Evolutionary conservation across 148 eudicot genomes (phyloP).

Genomic region (Silene latifolia): DNA sequence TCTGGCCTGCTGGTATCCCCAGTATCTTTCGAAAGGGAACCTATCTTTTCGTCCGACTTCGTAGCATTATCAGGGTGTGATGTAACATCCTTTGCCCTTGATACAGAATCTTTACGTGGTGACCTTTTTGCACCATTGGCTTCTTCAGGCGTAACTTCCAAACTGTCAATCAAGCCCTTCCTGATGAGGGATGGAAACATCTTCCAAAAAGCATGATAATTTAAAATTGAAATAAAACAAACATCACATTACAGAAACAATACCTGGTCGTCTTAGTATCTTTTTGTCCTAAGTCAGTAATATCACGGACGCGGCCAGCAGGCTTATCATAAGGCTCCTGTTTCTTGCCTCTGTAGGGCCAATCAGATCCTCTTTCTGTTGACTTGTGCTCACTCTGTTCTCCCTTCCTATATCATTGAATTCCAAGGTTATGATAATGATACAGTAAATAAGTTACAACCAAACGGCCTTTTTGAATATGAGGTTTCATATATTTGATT

Average conservation of each 20-base stretch:
- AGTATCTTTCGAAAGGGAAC: conserved; percentile 29
- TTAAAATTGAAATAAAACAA: conserved; percentile 2
- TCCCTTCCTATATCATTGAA: conserved; percentile 36
- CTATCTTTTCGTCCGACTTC: conserved; percentile 37
- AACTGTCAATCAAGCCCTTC: conserved; percentile 33
- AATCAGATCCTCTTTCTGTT: conserved; percentile 32
- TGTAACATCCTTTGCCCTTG: conserved; percentile 25
- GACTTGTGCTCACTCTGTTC: conserved; percentile 37
- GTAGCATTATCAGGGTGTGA: conserved; percentile 23
- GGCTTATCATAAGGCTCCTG: conserved; percentile 38
- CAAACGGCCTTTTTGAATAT: neutral
- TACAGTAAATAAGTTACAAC: conserved; percentile 12
- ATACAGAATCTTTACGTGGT: conserved; percentile 26
- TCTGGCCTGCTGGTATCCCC: conserved; percentile 34
- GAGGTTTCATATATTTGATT: neutral
- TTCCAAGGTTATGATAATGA: conserved; percentile 17
- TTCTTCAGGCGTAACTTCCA: conserved; percentile 33
- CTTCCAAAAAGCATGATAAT: neutral
- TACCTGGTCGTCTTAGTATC: conserved; percentile 44
- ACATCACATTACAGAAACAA: conserved; percentile 8
- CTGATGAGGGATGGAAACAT: conserved; percentile 11
- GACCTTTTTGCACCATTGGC: conserved; percentile 31
- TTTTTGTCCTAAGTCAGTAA: conserved; percentile 33
- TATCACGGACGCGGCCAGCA: conserved; percentile 27
- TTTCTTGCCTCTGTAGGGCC: conserved; percentile 26